Evolutionary conservation across 805 yeast genomes (phyloP), one percentile per base, ranked within the genome.

Genomic region (Myxozyma geophila): DNA sequence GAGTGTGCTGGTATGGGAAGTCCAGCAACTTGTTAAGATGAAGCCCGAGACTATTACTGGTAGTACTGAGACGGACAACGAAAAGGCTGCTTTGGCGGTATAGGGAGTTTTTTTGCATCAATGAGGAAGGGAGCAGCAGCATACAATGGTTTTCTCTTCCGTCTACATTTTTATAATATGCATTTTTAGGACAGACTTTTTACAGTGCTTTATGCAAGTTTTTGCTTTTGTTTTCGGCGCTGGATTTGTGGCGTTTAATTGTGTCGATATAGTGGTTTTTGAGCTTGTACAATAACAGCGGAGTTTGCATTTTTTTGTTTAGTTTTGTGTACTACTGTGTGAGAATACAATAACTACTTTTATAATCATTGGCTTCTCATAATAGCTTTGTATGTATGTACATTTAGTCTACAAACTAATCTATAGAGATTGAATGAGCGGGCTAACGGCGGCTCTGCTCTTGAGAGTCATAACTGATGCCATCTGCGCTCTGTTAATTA

Each of bases 1-100:
- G 66, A 78, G 85, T 12, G 73, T 83, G 7, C 52, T 66, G 40
- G 65, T 46, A 17, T 66, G 69, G 69, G 54, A 63, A 40, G 28
- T 63, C 10, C 58, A 58, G 23, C 64, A 54, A 39, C 37, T 40
- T 17, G 15, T 10, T 21, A 15, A 52, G 48, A 41, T 51, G 28
- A 23, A 46, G n/a, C 5, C 28, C 28, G 28, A 28, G 28, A 28
- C 5, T 28, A 28, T 5, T 28, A 28, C 28, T 28, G 5, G 28
- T 28, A 28, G 28, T 28, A 28, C 5, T 28, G 55, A 54, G 39
- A 52, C 36, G 33, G 21, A 51, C 1, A 35, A 35, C 12, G 19
- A 4, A 17, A 51, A 17, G 50, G 36, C 35, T 7, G 50, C 44
- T 40, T 37, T 53, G 37, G 1, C 35, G 15, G 37, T 28, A 5